Evolutionary conservation across 2,329 filamentous ascomycete genomes (phyloP).

Genomic region (Colletotrichum echinochloae): DNA sequence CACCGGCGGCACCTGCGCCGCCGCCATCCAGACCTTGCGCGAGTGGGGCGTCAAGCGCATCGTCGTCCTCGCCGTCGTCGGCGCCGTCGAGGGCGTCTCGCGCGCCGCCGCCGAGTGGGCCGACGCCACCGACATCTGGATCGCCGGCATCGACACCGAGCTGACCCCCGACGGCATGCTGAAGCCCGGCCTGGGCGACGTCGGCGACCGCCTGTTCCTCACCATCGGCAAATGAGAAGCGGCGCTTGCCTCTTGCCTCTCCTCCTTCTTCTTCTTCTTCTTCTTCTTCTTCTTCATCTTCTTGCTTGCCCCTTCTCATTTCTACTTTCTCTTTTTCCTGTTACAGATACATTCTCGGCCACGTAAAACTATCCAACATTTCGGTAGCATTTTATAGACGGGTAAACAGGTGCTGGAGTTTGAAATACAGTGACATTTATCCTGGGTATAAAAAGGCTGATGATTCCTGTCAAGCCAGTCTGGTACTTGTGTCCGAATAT

Average conservation of each 20-base stretch:
- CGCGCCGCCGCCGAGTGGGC: slow-evolving; percentile 83
- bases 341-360: not conserved
- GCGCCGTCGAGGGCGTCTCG: slow-evolving; percentile 75
- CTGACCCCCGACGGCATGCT: slow-evolving; percentile 89
- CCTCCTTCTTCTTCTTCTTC: no score
- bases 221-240: slow-evolving; percentile 83
- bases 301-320: not conserved
- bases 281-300: not conserved
- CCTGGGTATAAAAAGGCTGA: not conserved
- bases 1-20: slow-evolving; percentile 88
- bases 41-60: slow-evolving; percentile 93
- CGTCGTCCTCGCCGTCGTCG: slow-evolving; percentile 81
- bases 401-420: slow-evolving; percentile 16
- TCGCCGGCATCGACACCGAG: slow-evolving; percentile 81
- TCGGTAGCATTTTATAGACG: slow-evolving; percentile 20
- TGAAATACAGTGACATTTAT: slow-evolving; percentile 17
- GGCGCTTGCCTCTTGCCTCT: not conserved
- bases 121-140: slow-evolving; percentile 82
- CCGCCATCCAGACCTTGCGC: slow-evolving; percentile 87
- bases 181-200: slow-evolving; percentile 88
- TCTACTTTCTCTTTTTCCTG: not conserved
- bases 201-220: slow-evolving; percentile 90
- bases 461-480: not conserved
- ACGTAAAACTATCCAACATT: not conserved
- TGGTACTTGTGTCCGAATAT: not conserved